Evolutionary conservation across 2,329 filamentous ascomycete species (phyloP), one percentile per base, ranked within the genome.

Genomic region (Colletotrichum spinosum): DNA sequence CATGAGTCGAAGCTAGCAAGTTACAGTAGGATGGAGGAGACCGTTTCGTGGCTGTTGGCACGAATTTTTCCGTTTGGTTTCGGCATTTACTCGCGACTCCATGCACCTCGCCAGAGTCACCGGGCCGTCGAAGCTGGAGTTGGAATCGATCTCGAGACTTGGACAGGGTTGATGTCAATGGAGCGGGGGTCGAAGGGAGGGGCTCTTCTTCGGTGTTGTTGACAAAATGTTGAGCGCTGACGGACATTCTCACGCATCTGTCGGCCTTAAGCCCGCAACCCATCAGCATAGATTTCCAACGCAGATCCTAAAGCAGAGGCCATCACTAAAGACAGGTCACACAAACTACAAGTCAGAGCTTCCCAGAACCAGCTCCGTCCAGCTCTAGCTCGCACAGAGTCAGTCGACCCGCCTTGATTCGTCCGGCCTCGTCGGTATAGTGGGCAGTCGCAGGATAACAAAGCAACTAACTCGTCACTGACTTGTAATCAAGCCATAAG

Each of bases 131-230:
- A 9, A n/a, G 25, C 13, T 58, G 6, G 46, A 42, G n/a, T 51
- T 58, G 41, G 8, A 54, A 34, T 41, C 41, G 52, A 34, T n/a
- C 48, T 33, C n/a, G 46, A 44, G 49, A 57, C 52, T 57, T 63
- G 58, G 60, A 63, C 63, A 66, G 58, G 63, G 63, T 62, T 66
- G 63, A 66, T 66, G 63, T 63, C 63, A 66, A 66, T 62, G 59
- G 58, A 66, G 58, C 25, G 25, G 25, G 58, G 63, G 58, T 33
- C 41, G 33, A 51, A 54, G 51, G 39, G 56, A 61, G 63, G 58
- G 58, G 48, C 57, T 55, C 17, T 25, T 56, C 33, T 54, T 65
- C 52, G 52, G 62, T 62, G 46, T 62, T 56, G 58, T 65, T 42
- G 62, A 65, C 39, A 55, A 65, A 65, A 49, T 65, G 52, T 57